A percentile compares a stretch with the other conserved stretches of the same genome.
These are phyloP conservation scores for Hericium erinaceus DNA, from an alignment of 768 basidiomycete species.

Conservation along the genomic window DNA sequence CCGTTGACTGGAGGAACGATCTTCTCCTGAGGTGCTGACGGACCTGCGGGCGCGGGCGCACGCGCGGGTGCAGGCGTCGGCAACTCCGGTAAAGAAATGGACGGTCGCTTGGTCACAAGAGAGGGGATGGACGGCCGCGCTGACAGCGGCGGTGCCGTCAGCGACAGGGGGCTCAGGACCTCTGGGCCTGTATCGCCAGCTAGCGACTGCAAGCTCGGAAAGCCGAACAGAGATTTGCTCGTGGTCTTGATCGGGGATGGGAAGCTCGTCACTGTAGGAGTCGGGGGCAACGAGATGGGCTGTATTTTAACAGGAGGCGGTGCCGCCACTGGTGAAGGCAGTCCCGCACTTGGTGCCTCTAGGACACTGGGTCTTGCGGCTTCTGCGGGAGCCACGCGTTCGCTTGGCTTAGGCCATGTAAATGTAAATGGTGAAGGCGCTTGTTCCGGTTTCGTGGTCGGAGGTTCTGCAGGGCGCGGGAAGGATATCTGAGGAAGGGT, in stretches of 20 bases:
- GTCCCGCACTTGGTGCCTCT: background rate
- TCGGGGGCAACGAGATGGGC: conserved; percentile 23
- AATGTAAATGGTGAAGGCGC: too few relatives aligned
- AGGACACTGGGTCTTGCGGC: background rate
- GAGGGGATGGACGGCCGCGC: conserved; percentile 4
- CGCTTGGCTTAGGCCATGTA: background rate
- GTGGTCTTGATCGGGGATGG: conserved; percentile 12
- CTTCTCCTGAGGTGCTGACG: background rate
- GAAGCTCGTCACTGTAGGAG: conserved; percentile 22
- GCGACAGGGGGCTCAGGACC: conserved; percentile 20
- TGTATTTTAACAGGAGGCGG: conserved; percentile 18
- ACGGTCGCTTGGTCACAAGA: conserved; percentile 4
- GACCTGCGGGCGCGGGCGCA: background rate
- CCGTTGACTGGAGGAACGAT: conserved; percentile 3
- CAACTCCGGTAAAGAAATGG: background rate
- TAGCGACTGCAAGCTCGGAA: conserved; percentile 15
- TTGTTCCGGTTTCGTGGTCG: background rate
- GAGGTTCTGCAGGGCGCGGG: background rate
- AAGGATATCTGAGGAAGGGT: background rate
- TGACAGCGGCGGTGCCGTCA: conserved; percentile 10
- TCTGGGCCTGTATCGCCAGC: conserved; percentile 6
- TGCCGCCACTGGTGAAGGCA: background rate
- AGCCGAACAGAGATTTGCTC: conserved; percentile 18
- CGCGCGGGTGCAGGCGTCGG: background rate
- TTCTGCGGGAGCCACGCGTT: background rate